phyloP scores from a whole-genome alignment of 176 grass and related monocot species.

The Cenchrus fungigraminus region DNA sequence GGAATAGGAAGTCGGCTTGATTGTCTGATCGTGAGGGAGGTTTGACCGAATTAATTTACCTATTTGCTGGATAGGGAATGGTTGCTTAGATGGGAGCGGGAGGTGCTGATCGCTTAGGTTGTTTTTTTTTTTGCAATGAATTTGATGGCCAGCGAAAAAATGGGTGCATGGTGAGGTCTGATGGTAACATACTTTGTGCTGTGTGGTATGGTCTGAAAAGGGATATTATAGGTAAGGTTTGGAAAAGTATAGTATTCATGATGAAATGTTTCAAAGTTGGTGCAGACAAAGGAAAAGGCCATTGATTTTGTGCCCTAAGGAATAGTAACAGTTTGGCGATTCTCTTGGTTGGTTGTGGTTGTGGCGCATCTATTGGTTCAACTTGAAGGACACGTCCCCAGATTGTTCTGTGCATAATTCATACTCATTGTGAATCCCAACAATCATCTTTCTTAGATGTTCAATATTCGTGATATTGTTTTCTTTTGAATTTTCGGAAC shows the following conservation, averaged over 20 bases:
- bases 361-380: neutral
- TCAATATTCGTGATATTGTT: neutral
- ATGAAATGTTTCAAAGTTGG: neutral
- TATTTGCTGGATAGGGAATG: neutral
- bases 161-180: neutral
- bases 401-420: conserved; percentile 7
- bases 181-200: neutral
- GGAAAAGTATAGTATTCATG: neutral
- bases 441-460: neutral
- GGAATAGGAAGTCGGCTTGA: conserved; percentile 18
- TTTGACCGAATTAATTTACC: conserved; percentile 25
- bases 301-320: neutral
- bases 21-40: neutral
- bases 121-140: neutral
- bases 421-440: neutral
- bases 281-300: neutral
- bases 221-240: conserved; percentile 5
- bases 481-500: neutral
- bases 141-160: neutral
- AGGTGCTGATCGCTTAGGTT: neutral
- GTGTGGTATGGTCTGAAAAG: neutral
- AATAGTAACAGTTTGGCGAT: neutral
- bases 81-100: conserved; percentile 22
- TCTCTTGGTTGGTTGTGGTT: neutral
- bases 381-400: neutral